Evolutionary conservation across 176 grass and related monocot species (phyloP).

Genomic region (Lolium multiflorum): DNA sequence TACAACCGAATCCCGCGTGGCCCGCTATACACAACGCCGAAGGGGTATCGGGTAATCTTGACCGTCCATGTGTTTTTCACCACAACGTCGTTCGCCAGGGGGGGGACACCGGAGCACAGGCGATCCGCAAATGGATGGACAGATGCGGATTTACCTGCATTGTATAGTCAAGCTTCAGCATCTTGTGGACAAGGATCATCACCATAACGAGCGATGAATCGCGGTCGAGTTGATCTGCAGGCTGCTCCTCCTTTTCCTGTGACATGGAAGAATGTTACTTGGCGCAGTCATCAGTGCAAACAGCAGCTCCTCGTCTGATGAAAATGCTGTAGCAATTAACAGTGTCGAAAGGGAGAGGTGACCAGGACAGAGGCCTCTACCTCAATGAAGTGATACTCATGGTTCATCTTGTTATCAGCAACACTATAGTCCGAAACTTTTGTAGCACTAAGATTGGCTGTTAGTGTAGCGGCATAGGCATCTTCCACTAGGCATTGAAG

Average conservation of each 20-base stretch:
- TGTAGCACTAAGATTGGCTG: slow-evolving; percentile 39
- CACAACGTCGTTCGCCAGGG: no score
- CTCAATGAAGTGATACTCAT: slow-evolving; percentile 19
- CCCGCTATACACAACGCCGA: no score
- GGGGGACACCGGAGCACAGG: no score
- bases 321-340: neutral
- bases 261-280: slow-evolving; percentile 12
- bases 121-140: neutral
- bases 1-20: no score
- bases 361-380: neutral
- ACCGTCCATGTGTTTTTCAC: no score
- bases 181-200: slow-evolving; percentile 41
- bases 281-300: neutral
- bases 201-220: slow-evolving; percentile 36
- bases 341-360: neutral
- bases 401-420: neutral
- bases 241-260: slow-evolving; percentile 42
- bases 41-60: no score
- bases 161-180: no score
- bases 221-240: slow-evolving; percentile 36
- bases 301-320: neutral
- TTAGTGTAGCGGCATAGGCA: slow-evolving; percentile 37
- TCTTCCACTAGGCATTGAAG: slow-evolving; percentile 52
- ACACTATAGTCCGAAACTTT: neutral
- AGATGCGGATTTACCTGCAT: neutral